A percentile compares a stretch with the other conserved stretches of the same genome.
Evolutionary conservation across 352 stramenopile genomes (phyloP).

Genomic region (Globisporangium orthogonon): DNA sequence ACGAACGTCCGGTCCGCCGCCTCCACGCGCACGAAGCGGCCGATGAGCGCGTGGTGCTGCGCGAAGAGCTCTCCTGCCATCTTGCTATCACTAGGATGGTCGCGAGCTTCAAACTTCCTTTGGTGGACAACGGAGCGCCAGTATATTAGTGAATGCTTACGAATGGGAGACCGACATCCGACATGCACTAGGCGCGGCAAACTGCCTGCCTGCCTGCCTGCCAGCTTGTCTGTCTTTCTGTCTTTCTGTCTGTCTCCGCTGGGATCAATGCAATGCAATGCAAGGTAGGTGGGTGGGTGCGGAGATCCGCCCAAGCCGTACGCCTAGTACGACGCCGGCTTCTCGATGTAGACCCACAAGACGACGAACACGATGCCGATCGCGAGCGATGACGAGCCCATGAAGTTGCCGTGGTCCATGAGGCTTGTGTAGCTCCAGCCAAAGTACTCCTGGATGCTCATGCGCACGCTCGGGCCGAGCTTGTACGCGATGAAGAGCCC

Average conservation of each 20-base stretch:
- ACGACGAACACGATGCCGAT: conserved; percentile 80
- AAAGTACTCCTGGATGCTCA: conserved; percentile 87
- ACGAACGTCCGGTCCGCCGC: conserved; percentile 28
- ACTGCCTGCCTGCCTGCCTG: too few relatives aligned
- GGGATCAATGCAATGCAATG: conserved; percentile 1
- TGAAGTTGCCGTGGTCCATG: conserved; percentile 85
- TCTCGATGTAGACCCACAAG: conserved; percentile 81
- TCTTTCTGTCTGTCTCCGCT: neutral
- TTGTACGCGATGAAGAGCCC: conserved; percentile 74
- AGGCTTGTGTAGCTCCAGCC: conserved; percentile 86
- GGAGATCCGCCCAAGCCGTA: too few relatives aligned
- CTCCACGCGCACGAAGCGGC: conserved; percentile 25
- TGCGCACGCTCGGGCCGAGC: conserved; percentile 71
- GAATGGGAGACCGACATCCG: neutral
- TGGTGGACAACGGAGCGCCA: neutral
- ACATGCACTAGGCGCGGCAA: neutral
- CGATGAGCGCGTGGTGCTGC: conserved; percentile 22
- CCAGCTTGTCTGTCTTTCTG: too few relatives aligned
- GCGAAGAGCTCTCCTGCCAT: conserved; percentile 26
- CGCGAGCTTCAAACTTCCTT: too few relatives aligned
- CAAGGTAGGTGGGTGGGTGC: too few relatives aligned
- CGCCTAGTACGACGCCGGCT: conserved; percentile 23
- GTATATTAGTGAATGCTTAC: neutral
- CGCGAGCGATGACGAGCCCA: conserved; percentile 74
- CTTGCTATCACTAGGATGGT: neutral